A percentile compares a stretch with the other conserved stretches of the same genome.
phyloP scores from a whole-genome alignment of 208 protist genomes.

The Strigomonas culicis region DNA sequence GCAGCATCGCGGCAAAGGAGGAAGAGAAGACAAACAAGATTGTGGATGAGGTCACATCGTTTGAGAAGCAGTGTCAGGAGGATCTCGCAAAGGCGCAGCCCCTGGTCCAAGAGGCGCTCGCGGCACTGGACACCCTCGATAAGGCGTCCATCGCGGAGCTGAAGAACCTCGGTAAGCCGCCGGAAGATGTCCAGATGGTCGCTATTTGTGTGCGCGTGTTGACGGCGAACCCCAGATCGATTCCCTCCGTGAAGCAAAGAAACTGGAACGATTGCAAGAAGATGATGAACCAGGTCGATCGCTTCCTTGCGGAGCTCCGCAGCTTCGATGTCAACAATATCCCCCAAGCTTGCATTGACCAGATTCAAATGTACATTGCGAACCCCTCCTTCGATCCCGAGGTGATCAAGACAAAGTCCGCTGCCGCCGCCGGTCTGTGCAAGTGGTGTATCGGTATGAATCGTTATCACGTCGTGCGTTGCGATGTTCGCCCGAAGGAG shows the following conservation, averaged over 20 bases:
- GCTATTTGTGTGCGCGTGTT: conserved; percentile 95
- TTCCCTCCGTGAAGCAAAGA: conserved; percentile 88
- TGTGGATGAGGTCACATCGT: conserved; percentile 88
- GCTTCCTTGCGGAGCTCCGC: conserved; percentile 93
- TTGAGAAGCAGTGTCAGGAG: conserved; percentile 85
- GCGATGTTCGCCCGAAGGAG: conserved; percentile 97
- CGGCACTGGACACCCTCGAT: conserved; percentile 97
- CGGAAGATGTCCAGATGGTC: conserved; percentile 94
- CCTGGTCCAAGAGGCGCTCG: conserved; percentile 92
- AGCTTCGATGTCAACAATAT: conserved; percentile 96
- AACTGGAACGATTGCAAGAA: conserved; percentile 97
- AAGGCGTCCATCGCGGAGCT: conserved; percentile 97
- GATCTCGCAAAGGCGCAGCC: conserved; percentile 94
- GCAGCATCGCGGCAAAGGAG: conserved; percentile 93
- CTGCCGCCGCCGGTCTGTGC: conserved; percentile 96
- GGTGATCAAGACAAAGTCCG: conserved; percentile 91
- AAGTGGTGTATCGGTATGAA: conserved; percentile 97
- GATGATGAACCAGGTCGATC: conserved; percentile 95
- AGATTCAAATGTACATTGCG: conserved; percentile 92
- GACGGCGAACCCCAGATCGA: conserved; percentile 87
- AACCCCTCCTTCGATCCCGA: conserved; percentile 92
- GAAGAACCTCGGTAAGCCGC: conserved; percentile 96
- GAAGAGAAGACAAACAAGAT: conserved; percentile 96
- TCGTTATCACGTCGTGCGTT: conserved; percentile 95
- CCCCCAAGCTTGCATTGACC: conserved; percentile 93